Evolutionary conservation across 1,139 yeast genomes (phyloP), one percentile per base, ranked within the genome.

Genomic region (Hyphopichia wangnamkhiaoensis): DNA sequence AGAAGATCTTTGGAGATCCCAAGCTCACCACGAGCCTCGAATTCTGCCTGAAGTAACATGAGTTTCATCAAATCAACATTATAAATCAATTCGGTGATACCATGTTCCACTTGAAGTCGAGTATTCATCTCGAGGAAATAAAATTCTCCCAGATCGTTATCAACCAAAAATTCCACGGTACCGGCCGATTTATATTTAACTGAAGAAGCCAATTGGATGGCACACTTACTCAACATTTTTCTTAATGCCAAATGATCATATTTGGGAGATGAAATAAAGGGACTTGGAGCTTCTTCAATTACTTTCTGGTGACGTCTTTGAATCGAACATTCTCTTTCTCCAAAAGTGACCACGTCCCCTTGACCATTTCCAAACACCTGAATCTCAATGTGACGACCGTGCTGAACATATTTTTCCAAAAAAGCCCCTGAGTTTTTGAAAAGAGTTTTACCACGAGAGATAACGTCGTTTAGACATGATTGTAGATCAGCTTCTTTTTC

Each of bases 291-390:
- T 49, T 73, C 79, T 48, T 74, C 79, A 31, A 74, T 58, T n/a
- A 72, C 74, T 47, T 72, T 72, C 43, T 72, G 78, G 47, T 72
- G 78, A 21, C 78, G 59, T 46, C 78, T 60, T 54, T 72, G 78
- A 28, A 72, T 71, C 8, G 76, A 68, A 43, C 78, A 72, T 42
- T 73, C 78, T 35, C 78, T 59, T 48, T 71, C 78, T 15, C 76
- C 76, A 31, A 66, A 63, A 2, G 75, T 68, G 13, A 71, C 58
- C 12, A 68, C 68, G 42, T 69, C 68, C 13, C 76, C 76, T 34
- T 54, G 49, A 31, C 67, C 67, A 49, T 73, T 71, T 10, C 76
- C 78, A 46, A 72, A 69, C 23, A 72, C 54, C 43, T 72, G 78
- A 7, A 72, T 73, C 47, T 72, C 78, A 36, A 72, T 66, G 45